phyloP scores from a whole-genome alignment of 495 filamentous ascomycete genomes.

The Neohortaea acidophila region DNA sequence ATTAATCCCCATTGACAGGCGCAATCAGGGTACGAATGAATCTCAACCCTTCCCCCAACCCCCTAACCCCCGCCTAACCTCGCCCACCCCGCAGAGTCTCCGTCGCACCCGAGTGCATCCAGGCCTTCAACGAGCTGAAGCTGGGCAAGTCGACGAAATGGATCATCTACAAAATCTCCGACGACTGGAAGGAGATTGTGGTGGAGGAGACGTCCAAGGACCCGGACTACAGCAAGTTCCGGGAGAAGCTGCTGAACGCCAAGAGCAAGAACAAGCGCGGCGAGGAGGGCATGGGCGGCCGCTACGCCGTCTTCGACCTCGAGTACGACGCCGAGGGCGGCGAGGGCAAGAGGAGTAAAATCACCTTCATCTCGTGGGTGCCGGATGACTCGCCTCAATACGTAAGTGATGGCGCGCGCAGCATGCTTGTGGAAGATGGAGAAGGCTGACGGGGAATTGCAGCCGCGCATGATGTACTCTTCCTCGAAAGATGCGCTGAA shows the following conservation, averaged over 20 bases:
- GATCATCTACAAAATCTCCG: slow-evolving; percentile 93
- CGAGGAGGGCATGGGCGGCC: slow-evolving; percentile 52
- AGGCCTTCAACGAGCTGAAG: slow-evolving; percentile 79
- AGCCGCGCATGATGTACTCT: slow-evolving; percentile 93
- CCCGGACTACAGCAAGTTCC: slow-evolving; percentile 41
- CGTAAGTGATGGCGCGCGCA: slow-evolving; percentile 38
- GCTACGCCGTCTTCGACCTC: slow-evolving; percentile 90
- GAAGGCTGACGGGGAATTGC: slow-evolving; percentile 2
- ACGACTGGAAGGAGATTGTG: slow-evolving; percentile 80
- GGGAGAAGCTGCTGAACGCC: slow-evolving; percentile 58
- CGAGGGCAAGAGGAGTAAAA: slow-evolving; percentile 86
- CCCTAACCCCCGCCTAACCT: too few relatives aligned
- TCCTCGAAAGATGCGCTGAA: slow-evolving; percentile 88
- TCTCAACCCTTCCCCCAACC: too few relatives aligned
- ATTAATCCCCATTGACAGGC: too few relatives aligned
- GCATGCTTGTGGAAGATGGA: neutral
- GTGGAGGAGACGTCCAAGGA: slow-evolving; percentile 52
- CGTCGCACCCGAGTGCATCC: slow-evolving; percentile 65
- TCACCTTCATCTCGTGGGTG: slow-evolving; percentile 88
- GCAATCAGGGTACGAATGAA: too few relatives aligned
- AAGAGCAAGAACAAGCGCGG: slow-evolving; percentile 40
- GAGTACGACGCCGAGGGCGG: slow-evolving; percentile 62
- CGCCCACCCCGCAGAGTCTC: slow-evolving; percentile 45
- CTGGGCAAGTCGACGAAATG: slow-evolving; percentile 76
- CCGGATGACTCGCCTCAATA: slow-evolving; percentile 68